A percentile compares a stretch with the other conserved stretches of the same genome.
Evolutionary conservation across 106 monocot species (phyloP).

Genomic region (Acorus calamus): DNA sequence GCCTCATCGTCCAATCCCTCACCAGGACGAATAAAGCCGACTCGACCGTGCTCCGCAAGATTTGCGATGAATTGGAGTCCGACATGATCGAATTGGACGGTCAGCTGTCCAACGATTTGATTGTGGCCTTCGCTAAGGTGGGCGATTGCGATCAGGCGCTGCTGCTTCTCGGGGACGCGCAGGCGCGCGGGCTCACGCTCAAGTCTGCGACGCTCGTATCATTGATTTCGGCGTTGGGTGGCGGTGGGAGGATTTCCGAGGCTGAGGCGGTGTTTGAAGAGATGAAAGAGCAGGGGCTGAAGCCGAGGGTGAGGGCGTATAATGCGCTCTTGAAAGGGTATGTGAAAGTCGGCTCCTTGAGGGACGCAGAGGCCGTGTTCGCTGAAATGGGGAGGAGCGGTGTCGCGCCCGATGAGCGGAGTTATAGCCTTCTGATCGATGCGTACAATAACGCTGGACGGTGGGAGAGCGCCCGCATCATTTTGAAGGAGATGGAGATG

Average conservation of each 20-base stretch:
- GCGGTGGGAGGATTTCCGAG: conserved; percentile 39
- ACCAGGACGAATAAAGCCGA: conserved; percentile 49
- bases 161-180: conserved; percentile 36
- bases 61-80: conserved; percentile 15
- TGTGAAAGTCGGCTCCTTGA: conserved; percentile 51
- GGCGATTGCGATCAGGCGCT: conserved; percentile 53
- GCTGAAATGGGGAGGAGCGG: conserved; percentile 57
- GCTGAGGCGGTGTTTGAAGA: conserved; percentile 82
- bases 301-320: conserved; percentile 58
- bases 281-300: conserved; percentile 37
- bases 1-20: conserved; percentile 57
- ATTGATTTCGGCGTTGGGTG: conserved; percentile 40
- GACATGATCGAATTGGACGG: conserved; percentile 42
- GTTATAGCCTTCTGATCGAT: conserved; percentile 77
- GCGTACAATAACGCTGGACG: conserved; percentile 70
- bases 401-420: conserved; percentile 62
- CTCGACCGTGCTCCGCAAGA: conserved; percentile 27
- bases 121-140: conserved; percentile 53
- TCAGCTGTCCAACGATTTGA: conserved; percentile 44
- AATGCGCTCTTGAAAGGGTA: conserved; percentile 86
- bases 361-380: conserved; percentile 60
- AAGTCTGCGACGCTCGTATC: conserved; percentile 38
- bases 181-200: conserved; percentile 59
- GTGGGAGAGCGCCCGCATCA: conserved; percentile 71
- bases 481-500: conserved; percentile 88